phyloP scores from a whole-genome alignment of 2,329 filamentous ascomycete species.

The Cryphonectria naterciae region DNA sequence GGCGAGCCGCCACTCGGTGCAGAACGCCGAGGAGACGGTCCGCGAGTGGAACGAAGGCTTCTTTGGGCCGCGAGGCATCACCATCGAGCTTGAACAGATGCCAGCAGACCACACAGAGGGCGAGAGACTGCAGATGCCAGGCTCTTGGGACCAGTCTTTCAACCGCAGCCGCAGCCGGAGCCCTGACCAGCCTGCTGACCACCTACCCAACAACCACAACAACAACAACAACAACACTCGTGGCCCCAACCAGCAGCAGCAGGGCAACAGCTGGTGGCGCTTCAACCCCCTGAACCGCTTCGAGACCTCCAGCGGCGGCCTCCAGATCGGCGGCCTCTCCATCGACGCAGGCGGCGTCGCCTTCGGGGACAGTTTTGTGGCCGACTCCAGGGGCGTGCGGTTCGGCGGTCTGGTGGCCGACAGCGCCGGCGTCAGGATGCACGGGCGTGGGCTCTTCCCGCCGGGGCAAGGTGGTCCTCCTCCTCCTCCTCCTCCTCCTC shows the following conservation, averaged over 20 bases:
- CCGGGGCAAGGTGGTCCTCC: constrained; percentile 3
- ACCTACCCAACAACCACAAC: not conserved
- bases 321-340: constrained; percentile 45
- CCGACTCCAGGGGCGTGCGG: constrained; percentile 50
- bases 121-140: constrained; percentile 36
- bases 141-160: constrained; percentile 39
- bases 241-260: constrained; percentile 22
- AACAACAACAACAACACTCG: not conserved
- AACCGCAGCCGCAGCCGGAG: constrained; percentile 30
- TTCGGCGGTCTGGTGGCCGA: constrained; percentile 51
- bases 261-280: constrained; percentile 24
- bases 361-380: constrained; percentile 48
- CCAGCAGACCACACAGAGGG: constrained; percentile 22
- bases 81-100: constrained; percentile 41
- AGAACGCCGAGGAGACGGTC: constrained; percentile 46
- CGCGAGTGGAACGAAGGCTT: constrained; percentile 62
- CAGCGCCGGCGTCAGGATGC: constrained; percentile 42
- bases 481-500: not conserved
- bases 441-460: constrained; percentile 18
- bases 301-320: constrained; percentile 31
- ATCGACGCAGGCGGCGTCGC: constrained; percentile 49
- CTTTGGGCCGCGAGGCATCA: constrained; percentile 55
- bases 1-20: constrained; percentile 34
- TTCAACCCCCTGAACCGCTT: constrained; percentile 30
- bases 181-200: constrained; percentile 1